Evolutionary conservation across 2,329 filamentous ascomycete species (phyloP), one percentile per base, ranked within the genome.

Genomic region (Paraconiothyrium brasiliense): DNA sequence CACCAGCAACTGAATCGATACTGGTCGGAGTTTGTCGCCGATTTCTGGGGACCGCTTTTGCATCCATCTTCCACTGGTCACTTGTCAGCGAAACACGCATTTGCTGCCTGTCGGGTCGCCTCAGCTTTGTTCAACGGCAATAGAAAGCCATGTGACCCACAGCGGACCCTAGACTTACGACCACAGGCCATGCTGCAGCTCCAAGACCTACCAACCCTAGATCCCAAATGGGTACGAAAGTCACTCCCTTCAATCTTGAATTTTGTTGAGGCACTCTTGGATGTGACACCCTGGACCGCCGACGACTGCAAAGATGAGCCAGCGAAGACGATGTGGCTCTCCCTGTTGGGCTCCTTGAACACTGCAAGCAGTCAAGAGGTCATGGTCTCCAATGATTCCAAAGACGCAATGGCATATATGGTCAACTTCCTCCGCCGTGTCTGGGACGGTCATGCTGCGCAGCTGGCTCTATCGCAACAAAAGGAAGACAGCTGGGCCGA

Each of bases 151-250:
- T 98, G 93, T 93, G 89, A 87, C 57, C 89, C 92, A 66, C 88
- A 91, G 64, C 89, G 89, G 55, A 89, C 92, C 10, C 83, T 88
- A 61, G 87, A 90, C 22, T 78, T 80, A 16, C 81, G 86, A 3
- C 78, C 76, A 6, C 70, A 74, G 11, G 61, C 66, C 6, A 83
- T 89, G 72, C 61, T 76, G 10, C 73, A 73, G 55, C 84, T 89
- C 0, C 87, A 89, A n/a, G 93, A 97, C 62, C 82, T 99, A n/a
- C 92, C 93, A 6, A 83, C 89, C 7, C 82, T 98, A 7, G 93
- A 98, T 71, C 84, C 91, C 4, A 93, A 91, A 81, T 99, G 95
- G 95, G 84, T 96, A 13, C 87, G 94, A 57, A 90, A 87, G 61
- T 92, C 92, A 63, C 82, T 90, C 4, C 74, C 81, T 1, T 84